Base-by-base conservation (phyloP, 1,139 yeast species). In the Debaryomyces psychrophilus region DNA sequence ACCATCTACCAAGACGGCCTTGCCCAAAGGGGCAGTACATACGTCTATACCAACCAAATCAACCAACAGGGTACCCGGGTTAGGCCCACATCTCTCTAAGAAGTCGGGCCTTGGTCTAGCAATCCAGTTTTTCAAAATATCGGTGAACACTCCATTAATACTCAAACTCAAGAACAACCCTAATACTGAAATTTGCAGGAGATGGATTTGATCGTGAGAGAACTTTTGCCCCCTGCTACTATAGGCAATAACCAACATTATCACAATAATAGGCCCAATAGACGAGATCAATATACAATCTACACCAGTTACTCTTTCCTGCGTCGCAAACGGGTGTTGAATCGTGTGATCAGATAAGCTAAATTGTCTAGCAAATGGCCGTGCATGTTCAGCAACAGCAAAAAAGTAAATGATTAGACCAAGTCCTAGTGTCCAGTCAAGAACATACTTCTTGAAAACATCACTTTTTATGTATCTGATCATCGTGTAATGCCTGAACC, bases 81-180 rank as follows among this genome's bases (percentile, higher is more conserved):
- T 47, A 3, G 78, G 69, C 1, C 73, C 72, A 59, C 80, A 75
- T 39, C 80, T 56, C 14, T 63, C 69, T 27, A 75, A 56, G 48
- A 75, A 74, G 52, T 75, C 80, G 1, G 80, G 80, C 34, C 80
- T 57, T 2, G 77, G 78, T 45, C 76, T 61, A n/a, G 73, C 73
- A 33, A 75, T 69, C 79, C 79, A 73, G 42, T 68, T 67, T 52
- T 74, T 75, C 43, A 75, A 58, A 20, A 73, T 59, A 52, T 74
- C 79, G n/a, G 78, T 74, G 18, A 63, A 38, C 8, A 61, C 59
- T 8, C 62, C 61, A 31, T 52, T 49, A 14, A 54, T 47, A 26
- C 61, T 46, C 33, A 67, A 50, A 4, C 71, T 56, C 6, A 64
- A 48, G 6, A 55, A 43, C 38, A 67, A 55, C 2, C 68, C 69